Evolutionary conservation across 2,329 filamentous ascomycete species (phyloP).

Genomic region (Aspergillus sp.): DNA sequence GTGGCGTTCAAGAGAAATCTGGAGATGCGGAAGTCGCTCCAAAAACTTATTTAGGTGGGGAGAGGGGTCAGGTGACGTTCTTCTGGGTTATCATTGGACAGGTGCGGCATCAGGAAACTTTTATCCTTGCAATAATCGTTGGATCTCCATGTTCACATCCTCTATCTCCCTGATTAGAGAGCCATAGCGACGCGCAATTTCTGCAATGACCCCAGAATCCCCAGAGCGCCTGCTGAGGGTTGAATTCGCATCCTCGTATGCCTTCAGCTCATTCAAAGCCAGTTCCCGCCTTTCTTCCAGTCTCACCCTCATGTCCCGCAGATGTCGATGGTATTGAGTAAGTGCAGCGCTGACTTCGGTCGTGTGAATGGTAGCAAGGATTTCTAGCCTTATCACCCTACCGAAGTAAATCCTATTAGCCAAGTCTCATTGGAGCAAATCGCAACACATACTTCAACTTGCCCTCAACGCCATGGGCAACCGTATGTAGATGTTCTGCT

Average conservation of each 20-base stretch:
- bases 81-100: constrained; percentile 18
- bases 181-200: constrained; percentile 46
- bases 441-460: constrained; percentile 41
- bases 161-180: constrained; percentile 44
- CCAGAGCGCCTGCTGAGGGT: constrained; percentile 5
- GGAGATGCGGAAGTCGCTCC: constrained; percentile 14
- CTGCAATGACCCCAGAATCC: constrained; percentile 35
- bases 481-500: constrained; percentile 44
- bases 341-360: constrained; percentile 42
- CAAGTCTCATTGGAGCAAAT: background rate
- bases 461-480: constrained; percentile 43
- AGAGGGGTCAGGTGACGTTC: constrained; percentile 33
- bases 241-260: constrained; percentile 39
- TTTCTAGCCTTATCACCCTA: constrained; percentile 44
- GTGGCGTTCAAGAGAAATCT: background rate
- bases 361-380: constrained; percentile 43
- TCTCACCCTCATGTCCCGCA: constrained; percentile 32
- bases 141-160: constrained; percentile 30
- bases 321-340: constrained; percentile 38
- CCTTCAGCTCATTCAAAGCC: constrained; percentile 38
- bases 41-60: constrained; percentile 31
- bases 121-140: constrained; percentile 31
- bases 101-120: constrained; percentile 1
- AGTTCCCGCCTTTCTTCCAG: constrained; percentile 37
- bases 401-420: background rate